Percentiles rank a stretch among this genome's conserved stretches.
Evolutionary conservation across 345 rosid genomes (phyloP).

Genomic region (Acer saccharum): DNA sequence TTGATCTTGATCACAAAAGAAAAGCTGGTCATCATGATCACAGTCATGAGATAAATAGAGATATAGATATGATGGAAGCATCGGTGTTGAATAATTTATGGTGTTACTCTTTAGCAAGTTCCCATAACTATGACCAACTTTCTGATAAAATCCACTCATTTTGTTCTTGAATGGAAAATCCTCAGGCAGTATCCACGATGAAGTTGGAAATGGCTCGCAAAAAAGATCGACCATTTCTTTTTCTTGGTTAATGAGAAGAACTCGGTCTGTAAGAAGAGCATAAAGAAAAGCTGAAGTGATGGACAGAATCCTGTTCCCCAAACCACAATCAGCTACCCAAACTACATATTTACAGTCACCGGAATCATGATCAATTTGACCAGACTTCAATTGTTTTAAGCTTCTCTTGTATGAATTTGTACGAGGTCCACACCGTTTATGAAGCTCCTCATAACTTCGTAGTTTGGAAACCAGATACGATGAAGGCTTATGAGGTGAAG

Average conservation of each 20-base stretch:
- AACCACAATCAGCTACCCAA: slow-evolving; percentile 17
- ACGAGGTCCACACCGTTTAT: slow-evolving; percentile 15
- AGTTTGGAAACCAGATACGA: slow-evolving; percentile 18
- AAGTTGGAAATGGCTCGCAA: slow-evolving; percentile 14
- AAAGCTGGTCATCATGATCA: slow-evolving; percentile 20
- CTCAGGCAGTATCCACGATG: slow-evolving; percentile 16
- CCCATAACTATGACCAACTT: slow-evolving; percentile 8
- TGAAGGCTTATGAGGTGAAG: slow-evolving; percentile 20
- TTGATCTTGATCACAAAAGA: slow-evolving; percentile 24
- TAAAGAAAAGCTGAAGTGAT: slow-evolving; percentile 20
- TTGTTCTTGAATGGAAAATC: slow-evolving; percentile 14
- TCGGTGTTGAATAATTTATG: slow-evolving; percentile 16
- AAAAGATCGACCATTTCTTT: slow-evolving; percentile 12
- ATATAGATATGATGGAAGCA: slow-evolving; percentile 9
- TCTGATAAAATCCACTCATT: slow-evolving; percentile 3
- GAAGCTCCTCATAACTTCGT: slow-evolving; percentile 19
- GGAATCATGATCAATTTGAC: slow-evolving; percentile 12
- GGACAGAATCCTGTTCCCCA: slow-evolving; percentile 24
- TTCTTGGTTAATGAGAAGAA: slow-evolving; percentile 16
- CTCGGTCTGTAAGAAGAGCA: slow-evolving; percentile 22
- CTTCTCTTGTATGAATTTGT: slow-evolving; percentile 12
- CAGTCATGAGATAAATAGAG: slow-evolving; percentile 17
- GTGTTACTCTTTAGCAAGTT: slow-evolving; percentile 9
- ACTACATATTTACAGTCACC: slow-evolving; percentile 11
- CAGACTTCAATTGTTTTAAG: slow-evolving; percentile 13